Percentiles rank a stretch among this genome's conserved stretches.
phyloP scores from a whole-genome alignment of 768 basidiomycete genomes.

The Lentinula guzmanii region DNA sequence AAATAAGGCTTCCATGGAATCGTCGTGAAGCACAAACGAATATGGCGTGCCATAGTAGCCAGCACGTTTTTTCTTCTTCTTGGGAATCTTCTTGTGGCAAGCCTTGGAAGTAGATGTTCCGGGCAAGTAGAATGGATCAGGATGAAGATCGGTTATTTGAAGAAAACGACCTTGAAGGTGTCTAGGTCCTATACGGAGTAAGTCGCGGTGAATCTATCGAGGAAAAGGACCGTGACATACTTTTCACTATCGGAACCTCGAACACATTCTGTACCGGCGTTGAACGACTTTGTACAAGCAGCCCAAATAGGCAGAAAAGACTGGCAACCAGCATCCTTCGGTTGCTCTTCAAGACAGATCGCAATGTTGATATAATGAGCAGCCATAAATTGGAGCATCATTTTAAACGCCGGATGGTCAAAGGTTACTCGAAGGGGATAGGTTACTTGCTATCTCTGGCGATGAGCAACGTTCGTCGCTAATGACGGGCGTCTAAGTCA shows the following conservation, averaged over 20 bases:
- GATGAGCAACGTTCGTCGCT: background rate
- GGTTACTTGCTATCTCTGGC: background rate
- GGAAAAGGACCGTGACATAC: background rate
- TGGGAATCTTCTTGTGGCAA: slow-evolving; percentile 63
- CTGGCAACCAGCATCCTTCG: background rate
- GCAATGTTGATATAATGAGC: background rate
- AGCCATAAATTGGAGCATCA: background rate
- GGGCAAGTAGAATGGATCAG: slow-evolving; percentile 59
- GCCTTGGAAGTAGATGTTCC: slow-evolving; percentile 50
- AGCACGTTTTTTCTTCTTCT: slow-evolving; percentile 45
- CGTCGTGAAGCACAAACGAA: slow-evolving; percentile 40
- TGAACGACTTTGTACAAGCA: background rate
- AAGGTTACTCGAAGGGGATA: background rate
- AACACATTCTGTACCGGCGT: background rate
- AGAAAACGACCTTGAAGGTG: slow-evolving; percentile 63
- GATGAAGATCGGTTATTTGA: slow-evolving; percentile 79
- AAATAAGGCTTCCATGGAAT: background rate
- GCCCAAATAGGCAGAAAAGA: background rate
- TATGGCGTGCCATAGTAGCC: slow-evolving; percentile 65
- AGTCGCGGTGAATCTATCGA: background rate
- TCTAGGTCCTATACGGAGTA: background rate
- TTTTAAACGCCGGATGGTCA: background rate
- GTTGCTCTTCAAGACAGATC: background rate
- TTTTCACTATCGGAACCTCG: background rate
- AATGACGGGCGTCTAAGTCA: background rate